Evolutionary conservation across 2,329 filamentous ascomycete genomes (phyloP).

Genomic region (Monilinia fructigena): DNA sequence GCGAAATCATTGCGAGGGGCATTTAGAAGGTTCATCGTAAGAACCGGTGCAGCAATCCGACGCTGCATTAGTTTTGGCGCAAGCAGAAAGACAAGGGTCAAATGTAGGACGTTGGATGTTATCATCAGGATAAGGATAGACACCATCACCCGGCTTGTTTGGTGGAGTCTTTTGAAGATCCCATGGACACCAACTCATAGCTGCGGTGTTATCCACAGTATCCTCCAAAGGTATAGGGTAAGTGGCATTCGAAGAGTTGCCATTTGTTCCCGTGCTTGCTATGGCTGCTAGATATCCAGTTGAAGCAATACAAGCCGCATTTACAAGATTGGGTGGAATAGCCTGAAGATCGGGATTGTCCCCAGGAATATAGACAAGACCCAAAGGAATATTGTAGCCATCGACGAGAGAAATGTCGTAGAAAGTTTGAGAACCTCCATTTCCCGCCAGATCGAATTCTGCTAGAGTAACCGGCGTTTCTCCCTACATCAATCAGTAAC

Average conservation of each 20-base stretch:
- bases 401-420: constrained; percentile 85
- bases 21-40: constrained; percentile 62
- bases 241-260: constrained; percentile 58
- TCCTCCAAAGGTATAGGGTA: constrained; percentile 68
- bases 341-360: constrained; percentile 57
- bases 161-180: constrained; percentile 69
- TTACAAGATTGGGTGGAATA: constrained; percentile 74
- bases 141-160: constrained; percentile 66
- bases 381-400: constrained; percentile 77
- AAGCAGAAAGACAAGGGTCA: constrained; percentile 75
- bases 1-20: constrained; percentile 68
- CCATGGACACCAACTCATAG: constrained; percentile 77
- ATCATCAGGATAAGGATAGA: constrained; percentile 80
- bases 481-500: constrained; percentile 51
- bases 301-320: constrained; percentile 74
- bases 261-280: constrained; percentile 52
- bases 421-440: constrained; percentile 63
- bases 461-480: constrained; percentile 72
- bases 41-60: constrained; percentile 74
- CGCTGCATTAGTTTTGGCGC: constrained; percentile 64
- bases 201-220: constrained; percentile 53
- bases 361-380: constrained; percentile 59
- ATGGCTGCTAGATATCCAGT: constrained; percentile 57
- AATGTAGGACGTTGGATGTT: constrained; percentile 68
- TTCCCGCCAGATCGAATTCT: constrained; percentile 75